phyloP scores from a whole-genome alignment of 345 rosid species.

The Linum tenue region DNA sequence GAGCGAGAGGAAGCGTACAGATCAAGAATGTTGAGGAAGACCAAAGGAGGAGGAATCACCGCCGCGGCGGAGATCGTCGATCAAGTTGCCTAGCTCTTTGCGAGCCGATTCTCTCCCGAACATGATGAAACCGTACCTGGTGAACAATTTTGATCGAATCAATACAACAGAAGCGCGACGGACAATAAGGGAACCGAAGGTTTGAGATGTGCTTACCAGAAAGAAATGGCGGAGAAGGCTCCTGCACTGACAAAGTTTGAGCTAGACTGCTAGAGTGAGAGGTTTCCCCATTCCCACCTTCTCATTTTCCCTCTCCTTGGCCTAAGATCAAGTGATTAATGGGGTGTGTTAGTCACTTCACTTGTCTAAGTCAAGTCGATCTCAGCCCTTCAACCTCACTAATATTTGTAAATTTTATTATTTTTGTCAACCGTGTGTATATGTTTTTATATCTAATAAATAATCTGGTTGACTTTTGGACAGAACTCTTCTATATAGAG shows the following conservation, averaged over 20 bases:
- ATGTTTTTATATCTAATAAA: too few species aligned
- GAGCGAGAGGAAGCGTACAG: constrained; percentile 9
- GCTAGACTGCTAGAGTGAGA: constrained; percentile 55
- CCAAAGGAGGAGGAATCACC: constrained; percentile 23
- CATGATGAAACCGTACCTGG: constrained; percentile 82
- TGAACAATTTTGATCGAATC: neutral
- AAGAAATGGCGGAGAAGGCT: constrained; percentile 73
- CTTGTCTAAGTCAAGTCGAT: too few species aligned
- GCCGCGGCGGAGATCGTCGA: constrained; percentile 60
- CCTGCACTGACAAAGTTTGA: constrained; percentile 73
- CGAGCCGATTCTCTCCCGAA: constrained; percentile 87
- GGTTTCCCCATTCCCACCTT: constrained; percentile 40
- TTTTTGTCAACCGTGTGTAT: too few species aligned
- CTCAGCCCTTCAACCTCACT: too few species aligned
- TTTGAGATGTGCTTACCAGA: constrained; percentile 32
- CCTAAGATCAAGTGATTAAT: constrained; percentile 44
- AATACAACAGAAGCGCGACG: neutral
- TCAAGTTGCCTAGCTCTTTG: constrained; percentile 66
- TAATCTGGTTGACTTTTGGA: too few species aligned
- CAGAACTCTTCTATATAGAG: too few species aligned
- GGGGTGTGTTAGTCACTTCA: constrained; percentile 5
- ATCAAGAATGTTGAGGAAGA: constrained; percentile 29
- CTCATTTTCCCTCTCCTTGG: constrained; percentile 1
- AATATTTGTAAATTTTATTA: too few species aligned
- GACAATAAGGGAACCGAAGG: neutral